Conservation (phyloP, 139 green algal genomes). For the Microglena sp. region DNA sequence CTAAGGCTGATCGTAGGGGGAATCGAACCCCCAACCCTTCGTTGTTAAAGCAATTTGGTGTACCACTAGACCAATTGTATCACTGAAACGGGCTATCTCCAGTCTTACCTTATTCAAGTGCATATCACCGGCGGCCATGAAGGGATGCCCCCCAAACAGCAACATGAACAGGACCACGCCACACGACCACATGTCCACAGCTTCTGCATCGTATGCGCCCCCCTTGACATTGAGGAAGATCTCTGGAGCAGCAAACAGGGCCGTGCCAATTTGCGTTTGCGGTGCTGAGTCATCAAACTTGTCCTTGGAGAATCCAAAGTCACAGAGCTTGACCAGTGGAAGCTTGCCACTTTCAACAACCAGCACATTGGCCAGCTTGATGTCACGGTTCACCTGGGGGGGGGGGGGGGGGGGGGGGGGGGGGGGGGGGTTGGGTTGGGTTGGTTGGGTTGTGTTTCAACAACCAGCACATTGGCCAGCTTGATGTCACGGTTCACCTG, state of each 20-base stretch:
- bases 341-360: slow-evolving; percentile 9
- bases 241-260: slow-evolving; percentile 43
- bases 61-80: no score
- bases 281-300: slow-evolving; percentile 15
- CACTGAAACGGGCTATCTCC: no score
- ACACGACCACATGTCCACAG: slow-evolving; percentile 12
- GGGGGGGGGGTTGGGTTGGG: no score
- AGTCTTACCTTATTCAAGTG: no score
- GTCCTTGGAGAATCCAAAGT: slow-evolving; percentile 80
- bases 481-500: no score
- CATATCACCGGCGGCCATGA: slow-evolving; percentile 2
- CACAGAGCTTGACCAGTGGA: slow-evolving; percentile 87
- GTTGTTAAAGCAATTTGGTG: no score
- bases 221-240: slow-evolving; percentile 11
- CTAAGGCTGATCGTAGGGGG: no score
- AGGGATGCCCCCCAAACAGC: slow-evolving; percentile 11
- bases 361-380: slow-evolving; percentile 14
- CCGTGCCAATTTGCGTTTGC: slow-evolving; percentile 33
- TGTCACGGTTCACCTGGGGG: slow-evolving; percentile 12
- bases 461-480: no score
- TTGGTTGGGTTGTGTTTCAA: no score
- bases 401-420: no score
- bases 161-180: slow-evolving; percentile 13
- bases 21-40: no score
- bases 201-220: slow-evolving; percentile 7